Base-by-base conservation (phyloP, 495 filamentous ascomycete genomes). In the Trichoderma asperelloides region DNA sequence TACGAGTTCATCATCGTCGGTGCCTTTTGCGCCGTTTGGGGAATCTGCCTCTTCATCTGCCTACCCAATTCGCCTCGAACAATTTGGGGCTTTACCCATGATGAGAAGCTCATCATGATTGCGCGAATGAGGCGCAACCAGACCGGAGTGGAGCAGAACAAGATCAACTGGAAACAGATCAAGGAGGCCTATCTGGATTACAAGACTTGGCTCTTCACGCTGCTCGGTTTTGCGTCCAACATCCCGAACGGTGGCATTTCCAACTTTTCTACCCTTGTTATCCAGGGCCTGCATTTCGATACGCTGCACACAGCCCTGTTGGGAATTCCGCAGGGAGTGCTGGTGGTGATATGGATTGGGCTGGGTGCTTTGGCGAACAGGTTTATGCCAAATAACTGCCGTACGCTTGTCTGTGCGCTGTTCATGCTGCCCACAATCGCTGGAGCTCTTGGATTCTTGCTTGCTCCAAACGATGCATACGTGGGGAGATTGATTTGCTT, bases 271-370 rank as follows among this genome's bases (percentile, higher is more conserved):
- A 79, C 79, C 63, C 70, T 79, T 7, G 78, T 77, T 45, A 71
- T 81, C 63, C 77, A 68, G 39, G 72, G 73, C 11, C 78, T 81
- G 65, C 85, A 87, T 2, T 89, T 55, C 77, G 79, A 11, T 80
- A 79, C 68, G 71, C 73, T 5, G 73, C 70, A 65, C 70, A 79
- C n/a, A 70, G 79, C 65, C 71, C 72, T 12, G 75, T 73, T 86
- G 70, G 78, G 87, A 74, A 82, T 89, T 8, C 87, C 87, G 0
- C 86, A 87, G 55, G 86, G 86, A 0, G 71, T 81, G 28, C 62
- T 89, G 33, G 85, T 87, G 55, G 81, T 82, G 0, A 69, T 85
- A n/a, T 85, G 83, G 23, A 85, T 87, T 65, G 73, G 86, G 7
- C 55, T 73, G 12, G 85, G 84, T 63, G 84, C 85, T 8, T 85